phyloP scores from a whole-genome alignment of 352 stramenopile genomes.

The Peronospora farinosa region DNA sequence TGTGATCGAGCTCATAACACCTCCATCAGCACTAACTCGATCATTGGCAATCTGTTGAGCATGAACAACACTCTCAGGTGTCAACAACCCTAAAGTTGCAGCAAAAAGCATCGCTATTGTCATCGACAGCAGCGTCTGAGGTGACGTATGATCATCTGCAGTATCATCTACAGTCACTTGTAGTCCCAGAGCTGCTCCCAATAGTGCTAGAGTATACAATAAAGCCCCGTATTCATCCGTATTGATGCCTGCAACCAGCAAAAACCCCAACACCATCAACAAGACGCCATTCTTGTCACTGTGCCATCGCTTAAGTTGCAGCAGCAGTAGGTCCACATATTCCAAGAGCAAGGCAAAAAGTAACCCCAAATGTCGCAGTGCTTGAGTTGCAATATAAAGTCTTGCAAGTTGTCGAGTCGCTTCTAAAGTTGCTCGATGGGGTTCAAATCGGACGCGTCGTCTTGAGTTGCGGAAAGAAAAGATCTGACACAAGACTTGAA shows the following conservation, averaged over 20 bases:
- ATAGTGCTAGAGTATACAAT: slow-evolving; percentile 43
- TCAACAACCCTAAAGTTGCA: slow-evolving; percentile 28
- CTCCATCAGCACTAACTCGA: slow-evolving; percentile 17
- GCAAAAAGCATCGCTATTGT: slow-evolving; percentile 28
- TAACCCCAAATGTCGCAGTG: slow-evolving; percentile 59
- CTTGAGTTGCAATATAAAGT: slow-evolving; percentile 44
- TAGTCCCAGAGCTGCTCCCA: slow-evolving; percentile 40
- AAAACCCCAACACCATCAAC: slow-evolving; percentile 38
- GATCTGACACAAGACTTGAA: slow-evolving; percentile 23
- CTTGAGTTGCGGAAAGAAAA: slow-evolving; percentile 8
- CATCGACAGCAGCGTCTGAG: slow-evolving; percentile 27
- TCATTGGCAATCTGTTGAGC: slow-evolving; percentile 32
- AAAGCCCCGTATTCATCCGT: slow-evolving; percentile 62
- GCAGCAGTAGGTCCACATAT: slow-evolving; percentile 44
- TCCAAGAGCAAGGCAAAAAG: slow-evolving; percentile 70
- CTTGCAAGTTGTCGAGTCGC: slow-evolving; percentile 35
- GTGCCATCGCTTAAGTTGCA: slow-evolving; percentile 33
- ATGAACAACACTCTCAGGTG: slow-evolving; percentile 21
- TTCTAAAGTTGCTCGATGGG: slow-evolving; percentile 25
- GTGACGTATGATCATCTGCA: slow-evolving; percentile 24
- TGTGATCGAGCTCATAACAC: slow-evolving; percentile 14
- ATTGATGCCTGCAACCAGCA: slow-evolving; percentile 57
- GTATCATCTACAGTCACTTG: slow-evolving; percentile 14
- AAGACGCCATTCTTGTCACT: slow-evolving; percentile 22
- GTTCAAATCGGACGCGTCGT: slow-evolving; percentile 1